phyloP scores from a whole-genome alignment of 169 alveolate species.

The Eimeria praecox region DNA sequence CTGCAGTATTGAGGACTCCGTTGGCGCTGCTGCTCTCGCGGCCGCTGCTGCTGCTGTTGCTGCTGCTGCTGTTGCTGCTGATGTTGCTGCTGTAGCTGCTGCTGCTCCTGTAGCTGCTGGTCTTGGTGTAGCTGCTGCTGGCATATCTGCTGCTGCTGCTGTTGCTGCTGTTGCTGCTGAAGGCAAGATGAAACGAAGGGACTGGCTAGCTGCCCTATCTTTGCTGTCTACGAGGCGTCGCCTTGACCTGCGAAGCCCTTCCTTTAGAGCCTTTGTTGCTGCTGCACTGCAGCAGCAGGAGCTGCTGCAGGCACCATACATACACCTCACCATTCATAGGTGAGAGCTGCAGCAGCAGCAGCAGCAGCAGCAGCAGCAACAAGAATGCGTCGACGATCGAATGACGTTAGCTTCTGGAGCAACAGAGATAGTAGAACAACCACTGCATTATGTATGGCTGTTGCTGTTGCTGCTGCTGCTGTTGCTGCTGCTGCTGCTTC shows the following conservation, averaged over 20 bases:
- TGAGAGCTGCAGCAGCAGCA: neutral
- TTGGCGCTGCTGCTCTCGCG: neutral
- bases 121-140: neutral
- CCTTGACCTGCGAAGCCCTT: conserved; percentile 56
- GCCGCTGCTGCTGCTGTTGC: conserved; percentile 2
- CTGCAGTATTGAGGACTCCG: neutral
- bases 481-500: conserved; percentile 10
- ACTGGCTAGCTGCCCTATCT: conserved; percentile 72
- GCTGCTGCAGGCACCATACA: conserved; percentile 48
- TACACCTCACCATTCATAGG: conserved; percentile 74
- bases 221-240: conserved; percentile 74
- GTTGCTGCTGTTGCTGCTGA: conserved; percentile 10
- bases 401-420: neutral
- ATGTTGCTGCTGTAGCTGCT: neutral
- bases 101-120: neutral
- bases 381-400: neutral
- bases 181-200: conserved; percentile 67
- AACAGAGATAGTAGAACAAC: neutral
- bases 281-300: conserved; percentile 44
- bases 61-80: neutral
- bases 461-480: neutral
- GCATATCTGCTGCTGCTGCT: neutral
- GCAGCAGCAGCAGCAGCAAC: neutral
- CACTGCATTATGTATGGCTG: neutral
- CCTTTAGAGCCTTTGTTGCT: conserved; percentile 31